Base-by-base conservation (phyloP, 352 stramenopile genomes). In the Pilasporangium apinafurcum region DNA sequence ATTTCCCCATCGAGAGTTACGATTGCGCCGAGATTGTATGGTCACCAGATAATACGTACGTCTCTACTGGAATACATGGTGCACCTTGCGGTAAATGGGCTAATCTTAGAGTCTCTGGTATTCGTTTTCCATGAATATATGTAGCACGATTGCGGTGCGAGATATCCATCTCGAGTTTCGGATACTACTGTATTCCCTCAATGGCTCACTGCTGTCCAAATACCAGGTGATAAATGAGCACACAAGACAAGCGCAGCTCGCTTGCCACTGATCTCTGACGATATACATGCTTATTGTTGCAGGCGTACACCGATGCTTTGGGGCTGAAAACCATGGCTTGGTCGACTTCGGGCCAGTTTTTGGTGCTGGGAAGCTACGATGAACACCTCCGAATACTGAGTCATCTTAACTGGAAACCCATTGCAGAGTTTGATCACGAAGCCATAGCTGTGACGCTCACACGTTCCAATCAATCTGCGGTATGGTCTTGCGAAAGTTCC, bases 261-360 rank as follows among this genome's bases (percentile, higher is more conserved):
- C 1, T 39, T 37, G 13, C 7, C 16, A 20, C 40, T 16, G 20
- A 22, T 53, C 5, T 44, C 27, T 21, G 18, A 8, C n/a, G n/a
- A n/a, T n/a, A n/a, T n/a, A n/a, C n/a, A n/a, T n/a, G n/a, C n/a
- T n/a, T n/a, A n/a, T n/a, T n/a, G 26, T 13, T 35, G 38, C 39
- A 91, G 77, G 77, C 80, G 5, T 93, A 93, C 31, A 68, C 90
- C 33, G 78, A 88, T 42, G 81, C 78, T 3, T 50, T 93, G 8
- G 81, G 81, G 5, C 46, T 93, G 16, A 83, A 83, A 27, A 45
- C 57, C 1, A 86, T 93, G 64, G 41, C 54, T n/a, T 91, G 78
- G 81, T 93, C 81, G 4, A 53, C 73, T 2, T 83, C 73, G 3
- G 81, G 81, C 2, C 71, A 91, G 39, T 91, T 91, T 40, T 54